Conservation (phyloP, 2,329 filamentous ascomycete species). For the Paraphaeosphaeria minitans region DNA sequence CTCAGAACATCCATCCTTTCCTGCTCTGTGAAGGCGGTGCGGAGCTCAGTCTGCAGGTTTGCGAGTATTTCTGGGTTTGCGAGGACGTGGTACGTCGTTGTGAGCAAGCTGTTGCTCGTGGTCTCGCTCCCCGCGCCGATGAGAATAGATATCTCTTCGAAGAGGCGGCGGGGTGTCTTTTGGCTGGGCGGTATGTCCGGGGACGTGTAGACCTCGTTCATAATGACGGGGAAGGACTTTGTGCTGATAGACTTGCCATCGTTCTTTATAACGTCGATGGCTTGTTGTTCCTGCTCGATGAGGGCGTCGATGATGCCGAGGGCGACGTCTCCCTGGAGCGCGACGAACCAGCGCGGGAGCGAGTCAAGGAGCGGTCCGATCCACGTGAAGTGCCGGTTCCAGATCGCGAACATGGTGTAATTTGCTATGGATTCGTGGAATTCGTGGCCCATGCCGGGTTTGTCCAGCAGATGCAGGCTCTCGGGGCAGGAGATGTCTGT, state of each 20-base stretch:
- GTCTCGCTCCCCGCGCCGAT: conserved; percentile 47
- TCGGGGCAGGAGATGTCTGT: conserved; percentile 11
- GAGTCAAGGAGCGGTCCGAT: neutral
- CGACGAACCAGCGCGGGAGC: conserved; percentile 9
- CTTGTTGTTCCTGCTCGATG: conserved; percentile 7
- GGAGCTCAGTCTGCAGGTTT: conserved; percentile 18
- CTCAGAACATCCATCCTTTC: conserved; percentile 14
- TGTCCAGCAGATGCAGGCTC: conserved; percentile 11
- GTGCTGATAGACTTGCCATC: conserved; percentile 11
- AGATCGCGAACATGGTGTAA: conserved; percentile 3
- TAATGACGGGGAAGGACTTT: conserved; percentile 17
- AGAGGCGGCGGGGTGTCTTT: conserved; percentile 10
- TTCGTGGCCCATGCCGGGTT: neutral
- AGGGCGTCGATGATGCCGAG: conserved; percentile 9
- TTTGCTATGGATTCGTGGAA: conserved; percentile 7
- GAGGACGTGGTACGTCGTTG: conserved; percentile 34
- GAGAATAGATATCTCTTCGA: conserved; percentile 23
- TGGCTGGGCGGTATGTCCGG: conserved; percentile 10
- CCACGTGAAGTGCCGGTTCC: conserved; percentile 5
- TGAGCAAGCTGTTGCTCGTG: conserved; percentile 38
- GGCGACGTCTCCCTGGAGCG: conserved; percentile 6
- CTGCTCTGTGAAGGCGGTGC: conserved; percentile 3
- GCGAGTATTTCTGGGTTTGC: conserved; percentile 16
- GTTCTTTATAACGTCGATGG: conserved; percentile 9
- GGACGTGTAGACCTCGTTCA: conserved; percentile 17